These are phyloP conservation scores for Lasiodiplodia hormozganensis DNA, from an alignment of 2,329 filamentous ascomycete genomes.

Conservation along the genomic window DNA sequence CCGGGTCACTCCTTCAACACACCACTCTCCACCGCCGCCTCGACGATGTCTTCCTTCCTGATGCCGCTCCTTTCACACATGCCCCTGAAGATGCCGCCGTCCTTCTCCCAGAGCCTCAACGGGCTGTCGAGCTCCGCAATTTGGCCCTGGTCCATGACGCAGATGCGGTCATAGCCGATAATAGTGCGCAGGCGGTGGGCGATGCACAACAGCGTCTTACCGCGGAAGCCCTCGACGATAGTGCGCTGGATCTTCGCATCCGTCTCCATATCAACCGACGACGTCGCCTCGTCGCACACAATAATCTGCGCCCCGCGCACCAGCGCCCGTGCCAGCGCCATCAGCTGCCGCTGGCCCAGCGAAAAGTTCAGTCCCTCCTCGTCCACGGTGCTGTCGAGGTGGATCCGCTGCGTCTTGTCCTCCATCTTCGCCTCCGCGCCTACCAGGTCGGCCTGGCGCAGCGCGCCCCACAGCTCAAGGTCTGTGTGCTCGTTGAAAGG, in stretches of 20 bases:
- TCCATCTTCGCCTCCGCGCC: conserved; percentile 56
- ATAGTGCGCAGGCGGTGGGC: conserved; percentile 92
- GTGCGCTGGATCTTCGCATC: conserved; percentile 94
- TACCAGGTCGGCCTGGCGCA: conserved; percentile 78
- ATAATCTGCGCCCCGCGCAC: conserved; percentile 90
- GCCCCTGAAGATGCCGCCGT: conserved; percentile 78
- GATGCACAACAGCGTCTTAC: conserved; percentile 89
- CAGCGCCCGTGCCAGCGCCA: conserved; percentile 90
- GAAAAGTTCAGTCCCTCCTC: conserved; percentile 97
- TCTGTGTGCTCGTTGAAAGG: conserved; percentile 82
- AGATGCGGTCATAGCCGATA: conserved; percentile 91
- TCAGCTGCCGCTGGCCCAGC: conserved; percentile 90
- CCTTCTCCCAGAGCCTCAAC: conserved; percentile 69
- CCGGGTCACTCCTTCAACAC: conserved; percentile 1
- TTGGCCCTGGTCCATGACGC: conserved; percentile 88
- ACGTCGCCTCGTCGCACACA: conserved; percentile 95
- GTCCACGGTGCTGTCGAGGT: conserved; percentile 84
- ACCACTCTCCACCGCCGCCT: conserved; percentile 14
- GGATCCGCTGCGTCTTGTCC: conserved; percentile 66
- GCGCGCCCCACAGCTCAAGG: conserved; percentile 76
- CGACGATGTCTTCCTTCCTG: conserved; percentile 51
- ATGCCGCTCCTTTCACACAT: conserved; percentile 94
- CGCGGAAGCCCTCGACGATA: conserved; percentile 83
- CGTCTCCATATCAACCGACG: conserved; percentile 92
- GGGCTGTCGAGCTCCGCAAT: conserved; percentile 90